phyloP scores from a whole-genome alignment of 208 protist species.

The Kentomonas sorsogonicus region DNA sequence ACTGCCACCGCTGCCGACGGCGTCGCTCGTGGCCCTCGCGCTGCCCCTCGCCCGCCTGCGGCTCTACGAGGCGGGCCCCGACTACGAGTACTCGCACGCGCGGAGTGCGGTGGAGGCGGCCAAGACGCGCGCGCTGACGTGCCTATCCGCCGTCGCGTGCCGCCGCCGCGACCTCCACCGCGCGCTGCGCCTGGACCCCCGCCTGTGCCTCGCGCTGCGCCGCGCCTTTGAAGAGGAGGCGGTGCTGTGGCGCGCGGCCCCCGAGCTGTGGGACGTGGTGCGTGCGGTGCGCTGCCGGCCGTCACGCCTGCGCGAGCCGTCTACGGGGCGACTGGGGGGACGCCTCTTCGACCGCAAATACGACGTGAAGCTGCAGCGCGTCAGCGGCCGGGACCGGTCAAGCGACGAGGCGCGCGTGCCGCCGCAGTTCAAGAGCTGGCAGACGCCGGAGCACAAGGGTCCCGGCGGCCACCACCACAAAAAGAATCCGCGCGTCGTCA shows the following conservation, averaged over 20 bases:
- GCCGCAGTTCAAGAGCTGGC: slow-evolving; percentile 71
- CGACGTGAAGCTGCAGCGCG: slow-evolving; percentile 27
- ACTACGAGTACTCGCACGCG: not conserved
- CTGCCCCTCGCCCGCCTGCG: not conserved
- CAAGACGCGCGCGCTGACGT: slow-evolving; percentile 11
- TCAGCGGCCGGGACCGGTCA: slow-evolving; percentile 30
- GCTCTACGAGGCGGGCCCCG: not conserved
- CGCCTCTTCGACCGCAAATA: slow-evolving; percentile 45
- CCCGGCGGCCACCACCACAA: slow-evolving; percentile 24
- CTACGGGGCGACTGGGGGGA: too few relatives aligned
- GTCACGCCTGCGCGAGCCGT: too few relatives aligned
- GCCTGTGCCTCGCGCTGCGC: slow-evolving; percentile 52
- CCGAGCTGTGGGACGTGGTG: slow-evolving; percentile 65
- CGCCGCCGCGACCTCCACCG: not conserved
- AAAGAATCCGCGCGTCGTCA: slow-evolving; percentile 21
- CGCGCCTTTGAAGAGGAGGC: slow-evolving; percentile 57
- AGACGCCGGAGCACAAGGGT: slow-evolving; percentile 36
- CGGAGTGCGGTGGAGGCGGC: slow-evolving; percentile 10
- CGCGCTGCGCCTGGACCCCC: slow-evolving; percentile 25
- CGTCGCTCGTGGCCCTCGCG: not conserved
- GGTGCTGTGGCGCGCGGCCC: slow-evolving; percentile 23
- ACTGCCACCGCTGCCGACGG: not conserved
- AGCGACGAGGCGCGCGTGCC: slow-evolving; percentile 61
- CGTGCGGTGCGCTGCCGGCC: too few relatives aligned
- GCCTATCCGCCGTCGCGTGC: slow-evolving; percentile 18